Base-by-base conservation (phyloP, 2,329 filamentous ascomycete genomes). In the Oidium heveae region DNA sequence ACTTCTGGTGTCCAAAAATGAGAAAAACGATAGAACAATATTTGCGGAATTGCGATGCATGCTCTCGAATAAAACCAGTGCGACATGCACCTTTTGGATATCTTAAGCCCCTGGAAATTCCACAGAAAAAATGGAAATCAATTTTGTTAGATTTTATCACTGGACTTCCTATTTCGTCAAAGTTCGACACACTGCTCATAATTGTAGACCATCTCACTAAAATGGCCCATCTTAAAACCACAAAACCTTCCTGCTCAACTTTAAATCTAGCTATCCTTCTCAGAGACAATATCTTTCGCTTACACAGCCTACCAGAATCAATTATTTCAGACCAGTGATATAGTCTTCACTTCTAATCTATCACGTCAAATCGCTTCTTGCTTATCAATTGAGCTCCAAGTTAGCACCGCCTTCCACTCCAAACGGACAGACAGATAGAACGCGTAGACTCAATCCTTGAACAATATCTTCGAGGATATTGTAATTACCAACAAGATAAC, bases 401-500 rank as follows among this genome's bases (percentile, higher is more conserved):
- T 53, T 6, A 43, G 20, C 18, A 59, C 47, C 12, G 37, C 44
- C 13, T 58, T 59, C 37, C 28, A 57, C 16, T 55, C 0, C 37
- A 57, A 32, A 59, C 32, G 16, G 43, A 57, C 24, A n/a, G 52
- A 20, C 15, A 55, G 28, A 57, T 7, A 22, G 52, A 57, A 41
- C 15, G 49, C n/a, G 15, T 51, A 32, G 57, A 57, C 33, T n/a
- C 54, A 10, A 53, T 44, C n/a, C 13, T 58, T 4, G 44, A 58
- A 34, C 2, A 24, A 16, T 57, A 58, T 24, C 37, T 58, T 12
- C 4, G 46, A 20, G 53, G n/a, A 15, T 58, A 58, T 52, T 34
- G 54, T 5, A 58, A 58, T 28, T 53, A 58, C 36, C 57, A 39
- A 5, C 34, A 54, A 18, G 24, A 58, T 37, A 54, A 58, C 10